A percentile compares a stretch with the other conserved stretches of the same genome.
These are phyloP conservation scores for Boletus huronensis DNA, from an alignment of 768 basidiomycete species.

Conservation along the genomic window DNA sequence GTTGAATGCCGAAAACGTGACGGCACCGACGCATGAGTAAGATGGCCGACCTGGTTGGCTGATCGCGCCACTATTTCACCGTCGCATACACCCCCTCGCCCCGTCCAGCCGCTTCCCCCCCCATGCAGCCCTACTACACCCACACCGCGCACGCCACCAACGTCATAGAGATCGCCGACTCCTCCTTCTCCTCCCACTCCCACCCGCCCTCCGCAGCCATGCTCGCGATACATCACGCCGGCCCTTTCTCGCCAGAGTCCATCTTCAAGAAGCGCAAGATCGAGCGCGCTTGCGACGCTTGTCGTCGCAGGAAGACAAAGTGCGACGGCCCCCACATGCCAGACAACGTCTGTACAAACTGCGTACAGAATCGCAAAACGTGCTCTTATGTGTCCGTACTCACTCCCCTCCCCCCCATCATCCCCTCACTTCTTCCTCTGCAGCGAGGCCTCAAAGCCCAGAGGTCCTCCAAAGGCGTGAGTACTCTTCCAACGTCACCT, in stretches of 20 bases:
- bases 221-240: conserved; percentile 7
- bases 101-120: background rate
- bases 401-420: background rate
- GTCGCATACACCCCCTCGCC: too few relatives aligned
- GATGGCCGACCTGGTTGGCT: background rate
- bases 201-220: conserved; percentile 4
- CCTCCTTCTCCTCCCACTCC: conserved; percentile 3
- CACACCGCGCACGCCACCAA: conserved; percentile 16
- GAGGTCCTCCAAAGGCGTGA: conserved; percentile 67
- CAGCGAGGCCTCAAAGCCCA: conserved; percentile 62
- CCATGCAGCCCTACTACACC: conserved; percentile 22
- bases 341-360: conserved; percentile 56
- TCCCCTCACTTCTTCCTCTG: conserved; percentile 2
- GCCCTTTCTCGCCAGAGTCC: conserved; percentile 11
- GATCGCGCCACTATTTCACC: background rate
- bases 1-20: background rate
- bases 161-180: conserved; percentile 28
- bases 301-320: conserved; percentile 55
- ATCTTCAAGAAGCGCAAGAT: conserved; percentile 43
- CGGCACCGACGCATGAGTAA: background rate
- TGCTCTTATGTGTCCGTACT: conserved; percentile 59
- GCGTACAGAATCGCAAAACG: conserved; percentile 43
- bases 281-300: conserved; percentile 58
- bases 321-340: conserved; percentile 56
- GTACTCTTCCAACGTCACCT: conserved; percentile 22